Evolutionary conservation across 192 early-diverging fungal species (phyloP).

Genomic region (Mortierella claussenii): DNA sequence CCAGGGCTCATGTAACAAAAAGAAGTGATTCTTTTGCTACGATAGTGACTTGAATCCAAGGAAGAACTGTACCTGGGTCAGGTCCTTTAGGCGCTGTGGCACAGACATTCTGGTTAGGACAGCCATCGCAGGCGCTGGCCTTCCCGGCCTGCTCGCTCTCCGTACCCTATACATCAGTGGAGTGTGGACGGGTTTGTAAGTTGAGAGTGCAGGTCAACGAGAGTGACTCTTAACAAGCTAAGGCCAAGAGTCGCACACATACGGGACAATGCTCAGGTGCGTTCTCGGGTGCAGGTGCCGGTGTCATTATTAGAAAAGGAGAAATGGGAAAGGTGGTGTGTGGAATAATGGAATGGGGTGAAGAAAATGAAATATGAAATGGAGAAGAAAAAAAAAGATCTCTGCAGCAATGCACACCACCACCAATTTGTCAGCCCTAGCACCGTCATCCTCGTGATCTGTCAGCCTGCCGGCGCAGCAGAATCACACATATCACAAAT

Average conservation of each 20-base stretch:
- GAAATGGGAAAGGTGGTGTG: conserved; percentile 3
- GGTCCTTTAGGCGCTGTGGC: conserved; percentile 81
- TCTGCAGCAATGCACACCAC: conserved; percentile 3
- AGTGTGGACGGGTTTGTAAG: too few species aligned
- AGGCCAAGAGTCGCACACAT: too few species aligned
- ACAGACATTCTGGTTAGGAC: conserved; percentile 84
- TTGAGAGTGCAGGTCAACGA: too few species aligned
- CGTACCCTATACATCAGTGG: conserved; percentile 64
- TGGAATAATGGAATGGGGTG: background rate
- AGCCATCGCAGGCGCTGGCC: conserved; percentile 81
- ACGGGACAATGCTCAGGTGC: conserved; percentile 82
- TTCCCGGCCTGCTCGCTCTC: conserved; percentile 77
- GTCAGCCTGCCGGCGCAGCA: too few species aligned
- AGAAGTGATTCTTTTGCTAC: too few species aligned
- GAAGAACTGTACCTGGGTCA: conserved; percentile 68
- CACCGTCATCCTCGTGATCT: too few species aligned
- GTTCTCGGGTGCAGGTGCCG: conserved; percentile 56
- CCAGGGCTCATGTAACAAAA: too few species aligned
- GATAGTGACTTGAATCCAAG: too few species aligned
- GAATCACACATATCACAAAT: too few species aligned
- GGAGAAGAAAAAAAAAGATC: conserved; percentile 32
- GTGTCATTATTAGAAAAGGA: conserved; percentile 7
- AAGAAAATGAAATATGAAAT: conserved; percentile 3
- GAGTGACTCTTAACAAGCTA: too few species aligned
- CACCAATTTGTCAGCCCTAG: too few species aligned